Percentiles rank a stretch among this genome's conserved stretches.
Evolutionary conservation across 495 filamentous ascomycete species (phyloP).

Genomic region (Daldinia grandis): DNA sequence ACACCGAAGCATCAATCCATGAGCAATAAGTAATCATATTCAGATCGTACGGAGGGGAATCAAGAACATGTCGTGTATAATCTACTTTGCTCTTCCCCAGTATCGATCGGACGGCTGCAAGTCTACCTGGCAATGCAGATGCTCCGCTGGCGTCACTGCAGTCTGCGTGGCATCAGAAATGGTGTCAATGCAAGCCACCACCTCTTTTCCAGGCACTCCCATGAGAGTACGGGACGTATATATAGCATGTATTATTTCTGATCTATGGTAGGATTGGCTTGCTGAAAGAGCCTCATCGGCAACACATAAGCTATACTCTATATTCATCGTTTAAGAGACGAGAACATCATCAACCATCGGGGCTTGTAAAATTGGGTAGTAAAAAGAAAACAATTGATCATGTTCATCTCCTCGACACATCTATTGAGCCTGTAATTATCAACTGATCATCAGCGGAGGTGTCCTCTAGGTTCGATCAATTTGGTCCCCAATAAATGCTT

Average conservation of each 20-base stretch:
- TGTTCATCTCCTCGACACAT: background rate
- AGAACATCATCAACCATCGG: background rate
- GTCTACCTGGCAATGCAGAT: constrained; percentile 38
- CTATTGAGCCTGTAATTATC: background rate
- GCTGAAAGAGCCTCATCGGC: constrained; percentile 37
- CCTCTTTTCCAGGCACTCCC: constrained; percentile 15
- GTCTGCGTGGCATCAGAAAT: constrained; percentile 34
- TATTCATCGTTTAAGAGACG: background rate
- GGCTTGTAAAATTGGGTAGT: background rate
- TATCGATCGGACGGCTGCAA: constrained; percentile 38
- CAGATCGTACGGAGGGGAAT: background rate
- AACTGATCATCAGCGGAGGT: constrained; percentile 24
- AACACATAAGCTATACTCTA: constrained; percentile 2
- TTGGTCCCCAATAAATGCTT: constrained; percentile 30
- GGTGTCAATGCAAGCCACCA: constrained; percentile 38
- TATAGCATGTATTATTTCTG: constrained; percentile 16
- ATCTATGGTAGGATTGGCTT: constrained; percentile 23
- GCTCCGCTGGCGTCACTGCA: constrained; percentile 36
- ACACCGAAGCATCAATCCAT: background rate
- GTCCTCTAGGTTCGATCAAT: constrained; percentile 31
- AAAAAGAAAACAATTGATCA: background rate
- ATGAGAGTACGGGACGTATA: constrained; percentile 3
- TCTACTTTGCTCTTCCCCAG: constrained; percentile 14
- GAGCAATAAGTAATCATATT: background rate
- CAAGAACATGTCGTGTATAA: background rate